These are phyloP conservation scores for Komagataella kurtzmanii DNA, from an alignment of 805 yeast species.

Conservation along the genomic window DNA sequence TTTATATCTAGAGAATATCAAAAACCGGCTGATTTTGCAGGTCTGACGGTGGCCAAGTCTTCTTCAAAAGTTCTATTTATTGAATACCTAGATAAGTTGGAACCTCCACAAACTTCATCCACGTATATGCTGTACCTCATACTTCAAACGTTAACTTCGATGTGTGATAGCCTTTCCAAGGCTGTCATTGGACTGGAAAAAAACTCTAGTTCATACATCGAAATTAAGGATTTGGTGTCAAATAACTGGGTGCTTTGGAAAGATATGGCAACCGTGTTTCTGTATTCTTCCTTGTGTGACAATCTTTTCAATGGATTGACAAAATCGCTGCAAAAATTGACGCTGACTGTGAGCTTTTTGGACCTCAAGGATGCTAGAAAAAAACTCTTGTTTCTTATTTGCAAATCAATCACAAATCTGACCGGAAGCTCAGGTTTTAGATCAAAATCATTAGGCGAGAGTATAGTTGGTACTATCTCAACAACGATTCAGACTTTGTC, in stretches of 20 bases:
- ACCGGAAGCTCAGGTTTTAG: constrained; percentile 17
- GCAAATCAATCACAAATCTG: constrained; percentile 29
- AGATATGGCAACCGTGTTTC: constrained; percentile 30
- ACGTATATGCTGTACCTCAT: constrained; percentile 51
- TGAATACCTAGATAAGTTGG: constrained; percentile 70
- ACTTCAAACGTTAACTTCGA: constrained; percentile 32
- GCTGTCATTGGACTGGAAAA: constrained; percentile 24
- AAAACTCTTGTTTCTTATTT: constrained; percentile 33
- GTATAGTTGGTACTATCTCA: constrained; percentile 36
- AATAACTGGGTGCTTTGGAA: constrained; percentile 27
- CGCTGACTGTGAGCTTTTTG: constrained; percentile 76
- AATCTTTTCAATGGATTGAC: constrained; percentile 57
- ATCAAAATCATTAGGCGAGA: constrained; percentile 31
- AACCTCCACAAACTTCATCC: constrained; percentile 56
- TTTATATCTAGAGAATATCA: constrained; percentile 4
- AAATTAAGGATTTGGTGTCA: constrained; percentile 11
- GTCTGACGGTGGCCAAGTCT: constrained; percentile 29
- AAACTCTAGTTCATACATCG: constrained; percentile 7
- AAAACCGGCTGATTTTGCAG: constrained; percentile 4
- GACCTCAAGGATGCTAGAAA: constrained; percentile 45
- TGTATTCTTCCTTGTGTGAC: constrained; percentile 57
- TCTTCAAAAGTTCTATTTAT: constrained; percentile 40
- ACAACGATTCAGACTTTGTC: constrained; percentile 18
- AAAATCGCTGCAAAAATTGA: constrained; percentile 64
- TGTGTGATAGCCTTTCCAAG: constrained; percentile 59